These are phyloP conservation scores for Cupressus sempervirens DNA, from an alignment of 75 land plant species.

Conservation along the genomic window DNA sequence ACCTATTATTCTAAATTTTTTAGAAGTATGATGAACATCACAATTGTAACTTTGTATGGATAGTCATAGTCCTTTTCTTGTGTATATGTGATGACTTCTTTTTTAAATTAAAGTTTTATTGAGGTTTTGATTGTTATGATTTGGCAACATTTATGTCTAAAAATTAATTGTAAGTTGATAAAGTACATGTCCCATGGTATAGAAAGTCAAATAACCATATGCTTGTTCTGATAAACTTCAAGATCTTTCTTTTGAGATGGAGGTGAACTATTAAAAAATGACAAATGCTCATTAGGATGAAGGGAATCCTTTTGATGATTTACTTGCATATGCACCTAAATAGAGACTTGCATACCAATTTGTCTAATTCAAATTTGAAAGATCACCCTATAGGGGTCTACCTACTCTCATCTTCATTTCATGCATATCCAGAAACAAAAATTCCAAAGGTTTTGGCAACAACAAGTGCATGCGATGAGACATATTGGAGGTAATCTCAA, in stretches of 20 bases:
- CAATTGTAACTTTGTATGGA: too few species aligned
- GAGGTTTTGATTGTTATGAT: too few species aligned
- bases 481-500: constrained; percentile 17
- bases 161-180: too few species aligned
- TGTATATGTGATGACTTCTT: too few species aligned
- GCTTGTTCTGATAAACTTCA: background rate
- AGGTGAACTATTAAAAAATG: background rate
- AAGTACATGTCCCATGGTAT: background rate
- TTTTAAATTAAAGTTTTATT: too few species aligned
- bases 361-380: constrained; percentile 5
- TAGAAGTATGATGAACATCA: too few species aligned
- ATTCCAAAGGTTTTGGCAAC: constrained; percentile 39
- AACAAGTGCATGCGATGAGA: constrained; percentile 45
- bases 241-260: background rate
- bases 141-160: too few species aligned
- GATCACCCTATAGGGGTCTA: constrained; percentile 4
- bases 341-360: background rate
- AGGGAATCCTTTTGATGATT: background rate
- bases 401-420: constrained; percentile 28
- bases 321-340: background rate
- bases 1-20: too few species aligned
- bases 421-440: constrained; percentile 42
- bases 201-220: background rate
- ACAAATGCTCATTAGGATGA: background rate
- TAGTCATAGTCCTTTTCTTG: too few species aligned